A percentile compares a stretch with the other conserved stretches of the same genome.
Conservation (phyloP, 129 eudicot species). For the Chrysanthemum makinoi region DNA sequence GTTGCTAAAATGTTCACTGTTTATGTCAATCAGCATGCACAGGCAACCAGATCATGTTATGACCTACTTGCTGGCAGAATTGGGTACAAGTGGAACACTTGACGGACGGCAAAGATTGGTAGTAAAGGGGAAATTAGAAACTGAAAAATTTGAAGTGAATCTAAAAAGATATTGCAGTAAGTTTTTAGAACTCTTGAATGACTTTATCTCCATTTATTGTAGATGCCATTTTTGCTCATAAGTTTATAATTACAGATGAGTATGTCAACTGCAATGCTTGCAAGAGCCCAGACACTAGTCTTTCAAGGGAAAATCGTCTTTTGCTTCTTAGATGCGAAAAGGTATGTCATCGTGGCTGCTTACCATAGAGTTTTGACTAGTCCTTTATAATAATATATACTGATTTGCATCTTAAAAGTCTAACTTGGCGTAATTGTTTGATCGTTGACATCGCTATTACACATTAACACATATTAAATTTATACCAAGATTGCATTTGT, state of each 20-base stretch:
- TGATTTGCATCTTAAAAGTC: too few species aligned
- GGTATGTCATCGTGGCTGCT: neutral
- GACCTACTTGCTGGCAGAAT: conserved; percentile 63
- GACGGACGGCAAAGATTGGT: conserved; percentile 77
- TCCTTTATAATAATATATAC: too few species aligned
- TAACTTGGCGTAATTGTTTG: too few species aligned
- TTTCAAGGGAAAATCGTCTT: conserved; percentile 32
- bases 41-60: conserved; percentile 78
- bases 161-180: conserved; percentile 61
- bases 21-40: conserved; percentile 42
- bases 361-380: too few species aligned
- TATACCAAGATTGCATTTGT: too few species aligned
- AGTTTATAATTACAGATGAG: conserved; percentile 23
- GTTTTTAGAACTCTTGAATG: conserved; percentile 22
- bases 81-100: conserved; percentile 77
- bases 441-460: too few species aligned
- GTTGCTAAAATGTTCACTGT: too few species aligned
- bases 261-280: conserved; percentile 38
- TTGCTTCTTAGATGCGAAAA: conserved; percentile 30
- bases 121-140: conserved; percentile 58
- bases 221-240: too few species aligned
- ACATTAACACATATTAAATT: too few species aligned
- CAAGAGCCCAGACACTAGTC: conserved; percentile 34
- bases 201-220: too few species aligned
- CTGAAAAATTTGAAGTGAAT: conserved; percentile 67